These are phyloP conservation scores for Myriangium duriaei DNA, from an alignment of 2,329 filamentous ascomycete genomes.

Conservation along the genomic window DNA sequence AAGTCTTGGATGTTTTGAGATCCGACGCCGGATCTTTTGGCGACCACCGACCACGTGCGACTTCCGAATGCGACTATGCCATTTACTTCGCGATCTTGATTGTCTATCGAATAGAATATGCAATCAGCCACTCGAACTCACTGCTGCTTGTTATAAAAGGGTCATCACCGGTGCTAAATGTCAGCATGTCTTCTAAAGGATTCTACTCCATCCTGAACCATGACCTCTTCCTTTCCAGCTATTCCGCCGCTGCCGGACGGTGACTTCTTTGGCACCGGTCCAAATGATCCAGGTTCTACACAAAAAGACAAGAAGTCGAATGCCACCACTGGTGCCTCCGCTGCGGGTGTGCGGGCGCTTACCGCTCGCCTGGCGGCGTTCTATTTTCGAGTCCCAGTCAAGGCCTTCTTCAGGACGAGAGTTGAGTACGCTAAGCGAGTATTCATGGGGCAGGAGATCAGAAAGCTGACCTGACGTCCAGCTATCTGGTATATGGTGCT, in stretches of 20 bases:
- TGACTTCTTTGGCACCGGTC: background rate
- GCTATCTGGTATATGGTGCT: conserved; percentile 36
- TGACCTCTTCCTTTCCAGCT: background rate
- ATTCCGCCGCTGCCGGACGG: background rate
- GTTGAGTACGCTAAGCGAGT: conserved; percentile 56
- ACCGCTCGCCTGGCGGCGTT: conserved; percentile 77
- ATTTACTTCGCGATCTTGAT: no score
- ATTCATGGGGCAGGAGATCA: background rate
- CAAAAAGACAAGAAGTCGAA: conserved; percentile 30
- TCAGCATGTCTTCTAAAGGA: background rate
- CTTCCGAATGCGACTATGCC: no score
- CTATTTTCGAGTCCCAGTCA: conserved; percentile 82
- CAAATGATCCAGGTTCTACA: background rate
- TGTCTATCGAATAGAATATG: no score
- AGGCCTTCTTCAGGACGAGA: conserved; percentile 80
- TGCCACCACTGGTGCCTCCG: conserved; percentile 63
- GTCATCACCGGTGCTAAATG: no score
- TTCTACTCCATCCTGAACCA: background rate
- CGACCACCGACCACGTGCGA: no score
- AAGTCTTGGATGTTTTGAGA: no score
- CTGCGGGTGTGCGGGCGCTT: conserved; percentile 70
- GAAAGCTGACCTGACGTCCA: conserved; percentile 14
- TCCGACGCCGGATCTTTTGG: no score
- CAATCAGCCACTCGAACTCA: no score
- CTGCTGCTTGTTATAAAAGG: no score